phyloP scores from a whole-genome alignment of 768 basidiomycete species.

The Punctularia strigosozonata region DNA sequence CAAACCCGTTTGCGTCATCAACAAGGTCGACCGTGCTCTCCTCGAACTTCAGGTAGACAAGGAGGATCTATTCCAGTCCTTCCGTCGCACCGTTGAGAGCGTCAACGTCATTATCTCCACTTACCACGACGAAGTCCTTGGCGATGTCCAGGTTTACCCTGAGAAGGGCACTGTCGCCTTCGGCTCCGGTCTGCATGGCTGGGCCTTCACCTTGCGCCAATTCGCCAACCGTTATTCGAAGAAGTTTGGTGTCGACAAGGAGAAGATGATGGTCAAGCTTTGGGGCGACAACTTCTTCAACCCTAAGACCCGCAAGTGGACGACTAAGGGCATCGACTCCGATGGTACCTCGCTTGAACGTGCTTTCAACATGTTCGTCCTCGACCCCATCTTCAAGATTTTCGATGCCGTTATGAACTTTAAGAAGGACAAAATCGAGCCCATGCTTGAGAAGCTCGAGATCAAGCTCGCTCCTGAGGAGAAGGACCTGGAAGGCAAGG shows the following conservation, averaged over 20 bases:
- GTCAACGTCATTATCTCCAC: constrained; percentile 99
- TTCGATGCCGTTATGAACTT: constrained; percentile 99
- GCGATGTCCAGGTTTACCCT: constrained; percentile 98
- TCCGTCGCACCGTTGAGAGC: constrained; percentile 92
- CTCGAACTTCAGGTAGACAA: constrained; percentile 97
- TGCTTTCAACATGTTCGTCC: constrained; percentile 96
- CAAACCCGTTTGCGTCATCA: constrained; percentile 98
- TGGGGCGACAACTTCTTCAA: constrained; percentile 99
- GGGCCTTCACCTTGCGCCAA: constrained; percentile 98
- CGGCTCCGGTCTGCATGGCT: constrained; percentile 98
- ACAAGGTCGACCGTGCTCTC: constrained; percentile 99
- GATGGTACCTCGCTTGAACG: constrained; percentile 93
- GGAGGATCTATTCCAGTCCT: constrained; percentile 95
- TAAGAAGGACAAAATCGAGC: constrained; percentile 80
- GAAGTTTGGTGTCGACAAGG: constrained; percentile 98
- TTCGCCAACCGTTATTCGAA: constrained; percentile 92
- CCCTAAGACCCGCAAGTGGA: constrained; percentile 93
- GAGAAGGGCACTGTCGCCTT: constrained; percentile 98
- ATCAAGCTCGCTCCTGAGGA: constrained; percentile 81
- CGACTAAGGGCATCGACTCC: constrained; percentile 58
- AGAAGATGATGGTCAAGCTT: constrained; percentile 94
- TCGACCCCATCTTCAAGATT: constrained; percentile 98
- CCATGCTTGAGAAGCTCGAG: constrained; percentile 94
- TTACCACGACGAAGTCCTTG: constrained; percentile 87
- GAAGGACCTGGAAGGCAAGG: constrained; percentile 90